Evolutionary conservation across 495 filamentous ascomycete species (phyloP).

Genomic region (Pyrenula massariospora): DNA sequence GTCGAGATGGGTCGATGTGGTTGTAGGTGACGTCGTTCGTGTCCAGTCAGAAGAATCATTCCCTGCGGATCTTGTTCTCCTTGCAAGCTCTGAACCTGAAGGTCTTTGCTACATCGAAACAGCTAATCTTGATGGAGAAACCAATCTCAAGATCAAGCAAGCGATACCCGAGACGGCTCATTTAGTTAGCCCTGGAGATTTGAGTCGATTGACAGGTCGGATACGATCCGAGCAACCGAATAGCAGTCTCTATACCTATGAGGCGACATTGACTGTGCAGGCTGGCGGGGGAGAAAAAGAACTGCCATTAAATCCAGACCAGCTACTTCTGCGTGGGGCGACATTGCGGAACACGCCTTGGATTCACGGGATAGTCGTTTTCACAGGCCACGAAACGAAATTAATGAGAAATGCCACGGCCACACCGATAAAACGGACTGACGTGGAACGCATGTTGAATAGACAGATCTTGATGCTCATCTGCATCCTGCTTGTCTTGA

Average conservation of each 20-base stretch:
- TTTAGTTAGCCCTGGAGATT: conserved; percentile 74
- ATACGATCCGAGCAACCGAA: conserved; percentile 95
- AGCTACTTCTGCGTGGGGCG: conserved; percentile 82
- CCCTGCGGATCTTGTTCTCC: conserved; percentile 82
- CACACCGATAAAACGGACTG: conserved; percentile 92
- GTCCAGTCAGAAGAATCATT: conserved; percentile 96
- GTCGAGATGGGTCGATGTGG: conserved; percentile 84
- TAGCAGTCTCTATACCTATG: conserved; percentile 96
- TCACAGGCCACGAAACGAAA: conserved; percentile 98
- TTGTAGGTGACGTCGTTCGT: conserved; percentile 86
- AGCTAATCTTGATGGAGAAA: conserved; percentile 95
- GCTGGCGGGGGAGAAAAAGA: conserved; percentile 94
- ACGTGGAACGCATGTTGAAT: conserved; percentile 88
- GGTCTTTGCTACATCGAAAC: conserved; percentile 99
- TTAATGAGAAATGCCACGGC: conserved; percentile 98
- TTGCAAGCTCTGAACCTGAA: conserved; percentile 94
- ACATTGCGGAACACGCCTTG: conserved; percentile 95
- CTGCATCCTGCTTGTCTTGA: conserved; percentile 69
- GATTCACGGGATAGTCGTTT: conserved; percentile 94
- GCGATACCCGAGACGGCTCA: conserved; percentile 86
- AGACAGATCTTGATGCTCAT: conserved; percentile 85
- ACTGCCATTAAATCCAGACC: conserved; percentile 66
- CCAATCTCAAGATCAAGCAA: conserved; percentile 98
- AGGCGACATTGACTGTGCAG: conserved; percentile 89
- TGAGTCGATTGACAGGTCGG: conserved; percentile 77